Base-by-base conservation (phyloP, 768 basidiomycete genomes). In the Atractiella rhizophila region DNA sequence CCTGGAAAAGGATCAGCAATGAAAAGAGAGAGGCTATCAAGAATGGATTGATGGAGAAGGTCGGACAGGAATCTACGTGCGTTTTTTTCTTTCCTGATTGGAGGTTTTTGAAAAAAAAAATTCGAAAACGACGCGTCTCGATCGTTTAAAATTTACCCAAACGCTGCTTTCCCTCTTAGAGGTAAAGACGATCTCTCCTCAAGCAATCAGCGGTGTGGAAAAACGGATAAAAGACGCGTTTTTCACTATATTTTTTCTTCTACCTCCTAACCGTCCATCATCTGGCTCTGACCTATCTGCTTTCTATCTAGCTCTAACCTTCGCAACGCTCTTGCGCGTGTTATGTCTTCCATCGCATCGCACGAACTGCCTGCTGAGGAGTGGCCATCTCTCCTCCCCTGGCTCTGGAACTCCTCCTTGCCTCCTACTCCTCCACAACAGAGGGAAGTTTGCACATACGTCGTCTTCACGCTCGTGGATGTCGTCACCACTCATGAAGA, bases 281-380 rank as follows among this genome's bases (percentile, higher is more conserved):
- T 18, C 3, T 25, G 26, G 2, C 4, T 20, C 9, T 4, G 10
- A 11, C 19, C 8, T 20, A n/a, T 13, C 30, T 29, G 28, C 5
- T 21, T 20, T 7, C 23, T 23, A n/a, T 10, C 16, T 32, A 32
- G 21, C 38, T 45, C 44, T 20, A 72, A 85, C 47, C 85, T 91
- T 39, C 79, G 85, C 42, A 81, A 94, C 58, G 78, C 86, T 9
- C 71, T 76, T 35, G 79, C 88, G 19, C 80, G 91, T 35, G 77
- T 88, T 43, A 70, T 96, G 47, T 80, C 88, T 31, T 76, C 82
- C 44, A 77, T 96, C 60, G 88, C 86, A 16, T 68, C 71, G 40
- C 69, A 83, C 55, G 91, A 98, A 57, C 67, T 94, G 44, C 69
- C 74, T 13, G 57, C 67, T 40, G 70, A 71, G 44, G 40, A 16